These are phyloP conservation scores for Cordyceps farinosa DNA, from an alignment of 2,329 filamentous ascomycete species.

Conservation along the genomic window DNA sequence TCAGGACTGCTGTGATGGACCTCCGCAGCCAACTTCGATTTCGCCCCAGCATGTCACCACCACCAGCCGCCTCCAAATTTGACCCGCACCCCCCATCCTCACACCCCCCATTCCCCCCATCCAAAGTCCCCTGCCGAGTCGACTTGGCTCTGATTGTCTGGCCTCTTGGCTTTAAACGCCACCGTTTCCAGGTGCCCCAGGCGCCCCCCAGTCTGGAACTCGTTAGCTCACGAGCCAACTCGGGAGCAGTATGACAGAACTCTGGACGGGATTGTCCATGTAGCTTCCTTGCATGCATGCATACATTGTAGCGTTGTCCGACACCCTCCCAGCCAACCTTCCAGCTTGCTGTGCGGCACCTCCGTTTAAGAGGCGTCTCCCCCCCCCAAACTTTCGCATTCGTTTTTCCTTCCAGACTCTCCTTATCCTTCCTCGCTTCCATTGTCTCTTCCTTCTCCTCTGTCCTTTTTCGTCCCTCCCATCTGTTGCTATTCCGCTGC, in stretches of 20 bases:
- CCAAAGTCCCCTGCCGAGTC: conserved; percentile 17
- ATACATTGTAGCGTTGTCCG: conserved; percentile 11
- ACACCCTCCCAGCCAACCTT: conserved; percentile 13
- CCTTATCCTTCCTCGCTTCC: neutral
- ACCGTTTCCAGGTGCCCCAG: conserved; percentile 18
- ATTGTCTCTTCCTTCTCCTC: neutral
- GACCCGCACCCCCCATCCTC: neutral
- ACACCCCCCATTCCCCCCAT: conserved; percentile 4
- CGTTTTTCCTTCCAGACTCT: conserved; percentile 4
- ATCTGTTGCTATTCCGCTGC: neutral
- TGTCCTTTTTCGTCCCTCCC: neutral
- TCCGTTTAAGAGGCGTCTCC: conserved; percentile 15
- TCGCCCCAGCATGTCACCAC: neutral
- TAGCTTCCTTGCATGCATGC: conserved; percentile 7
- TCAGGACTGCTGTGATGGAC: neutral
- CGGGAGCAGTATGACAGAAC: conserved; percentile 14
- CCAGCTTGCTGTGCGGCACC: conserved; percentile 7
- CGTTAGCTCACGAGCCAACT: conserved; percentile 15
- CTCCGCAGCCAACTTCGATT: neutral
- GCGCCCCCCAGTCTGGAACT: conserved; percentile 14
- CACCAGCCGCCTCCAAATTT: conserved; percentile 7
- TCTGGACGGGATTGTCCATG: neutral
- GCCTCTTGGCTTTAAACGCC: conserved; percentile 18
- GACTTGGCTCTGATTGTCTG: conserved; percentile 13
- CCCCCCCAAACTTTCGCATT: neutral